Conservation (phyloP, 2,329 filamentous ascomycete species). For the Xylariaceae sp. region DNA sequence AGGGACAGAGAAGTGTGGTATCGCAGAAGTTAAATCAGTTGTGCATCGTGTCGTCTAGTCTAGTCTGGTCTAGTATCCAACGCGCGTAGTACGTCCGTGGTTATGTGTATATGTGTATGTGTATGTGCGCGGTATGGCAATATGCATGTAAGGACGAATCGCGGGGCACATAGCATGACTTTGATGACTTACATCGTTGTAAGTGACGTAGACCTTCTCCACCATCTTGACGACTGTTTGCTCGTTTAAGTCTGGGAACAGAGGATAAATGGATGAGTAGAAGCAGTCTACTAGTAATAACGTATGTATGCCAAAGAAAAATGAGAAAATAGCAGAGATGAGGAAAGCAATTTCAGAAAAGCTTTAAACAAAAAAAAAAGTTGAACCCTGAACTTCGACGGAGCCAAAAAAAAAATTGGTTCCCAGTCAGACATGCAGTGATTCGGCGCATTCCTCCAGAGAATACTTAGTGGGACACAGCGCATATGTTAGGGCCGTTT, state of each 20-base stretch:
- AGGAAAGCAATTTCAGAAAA: neutral
- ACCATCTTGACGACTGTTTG: constrained; percentile 64
- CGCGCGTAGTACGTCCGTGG: neutral
- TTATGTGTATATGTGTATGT: neutral
- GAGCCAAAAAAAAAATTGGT: constrained; percentile 19
- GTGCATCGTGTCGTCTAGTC: neutral
- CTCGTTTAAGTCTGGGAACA: neutral
- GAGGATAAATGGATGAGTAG: neutral
- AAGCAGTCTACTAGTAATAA: neutral
- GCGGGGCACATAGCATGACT: constrained; percentile 26
- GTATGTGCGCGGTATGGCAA: neutral
- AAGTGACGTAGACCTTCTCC: constrained; percentile 87
- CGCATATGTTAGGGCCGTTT: neutral
- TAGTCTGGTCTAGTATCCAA: neutral
- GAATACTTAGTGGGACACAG: constrained; percentile 6
- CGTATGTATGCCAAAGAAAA: neutral
- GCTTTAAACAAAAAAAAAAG: constrained; percentile 2
- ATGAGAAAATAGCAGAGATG: neutral
- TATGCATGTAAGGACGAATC: constrained; percentile 24
- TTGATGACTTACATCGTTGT: constrained; percentile 76
- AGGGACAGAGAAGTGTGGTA: neutral
- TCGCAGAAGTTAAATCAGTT: neutral
- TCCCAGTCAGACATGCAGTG: constrained; percentile 21
- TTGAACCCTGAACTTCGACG: constrained; percentile 21
- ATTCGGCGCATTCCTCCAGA: constrained; percentile 4